Evolutionary conservation across 2,329 filamentous ascomycete species (phyloP), one percentile per base, ranked within the genome.

Genomic region (Samsoniella hepiali): DNA sequence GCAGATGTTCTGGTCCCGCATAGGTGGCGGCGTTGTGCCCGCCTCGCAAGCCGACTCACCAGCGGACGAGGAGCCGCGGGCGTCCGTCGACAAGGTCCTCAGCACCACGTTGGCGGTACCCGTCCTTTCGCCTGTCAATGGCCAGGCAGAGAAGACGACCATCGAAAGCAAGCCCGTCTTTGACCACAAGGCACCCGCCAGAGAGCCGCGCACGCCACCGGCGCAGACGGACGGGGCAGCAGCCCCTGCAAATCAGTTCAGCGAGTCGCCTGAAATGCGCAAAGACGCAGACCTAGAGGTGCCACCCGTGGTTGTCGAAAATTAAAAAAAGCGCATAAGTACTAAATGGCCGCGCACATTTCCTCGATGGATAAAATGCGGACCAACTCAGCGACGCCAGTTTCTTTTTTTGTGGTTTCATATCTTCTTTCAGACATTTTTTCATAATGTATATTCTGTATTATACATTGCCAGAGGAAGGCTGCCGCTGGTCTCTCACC

Each of bases 1-100:
- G 74, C 88, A 94, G 69, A 97, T 99, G 90, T 99, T 99, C 74
- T 99, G 95, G 95, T 87, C 91, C 58, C 86, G 95, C 62, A 87
- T 99, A 59, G 94, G 94, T 32, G 95, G 93, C 34, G 95, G 95
- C 15, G 92, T 99, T 2, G 79, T 98, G 13, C 95, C 94, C 1
- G 80, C 84, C 10, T 69, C 71, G 11, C 76, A 76, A 31, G 66
- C 61, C 17, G 34, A 54, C n/a, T 54, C 56, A 34, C 44, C 62
- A 9, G 55, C 44, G 15, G 56, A 59, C 27, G 51, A 64, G 10
- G 40, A 40, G 17, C 10, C 49, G 3, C 61, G 29, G 6, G 27
- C 34, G 11, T 50, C 42, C 40, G 47, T 51, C 38, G 62, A 58
- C 27, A 27, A 27, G 9, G 61, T 58, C 27, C 22, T 55, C 3